Conservation (phyloP, 106 monocot species). For the Posidonia australis region DNA sequence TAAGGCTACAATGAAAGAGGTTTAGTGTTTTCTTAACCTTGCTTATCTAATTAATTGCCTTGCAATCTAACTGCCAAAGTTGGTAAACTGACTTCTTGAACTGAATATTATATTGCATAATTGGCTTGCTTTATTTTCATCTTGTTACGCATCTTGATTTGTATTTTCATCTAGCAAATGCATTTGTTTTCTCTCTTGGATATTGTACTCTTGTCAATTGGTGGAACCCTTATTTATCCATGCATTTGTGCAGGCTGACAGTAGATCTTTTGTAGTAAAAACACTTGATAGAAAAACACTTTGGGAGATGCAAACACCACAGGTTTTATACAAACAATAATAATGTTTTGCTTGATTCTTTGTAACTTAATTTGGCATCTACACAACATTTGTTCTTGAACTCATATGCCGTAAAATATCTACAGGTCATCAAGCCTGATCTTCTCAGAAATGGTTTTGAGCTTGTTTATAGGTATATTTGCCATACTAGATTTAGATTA, state of each 20-base stretch:
- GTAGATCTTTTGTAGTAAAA: constrained; percentile 72
- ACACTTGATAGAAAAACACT: constrained; percentile 92
- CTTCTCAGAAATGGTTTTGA: constrained; percentile 88
- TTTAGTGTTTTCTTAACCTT: constrained; percentile 4
- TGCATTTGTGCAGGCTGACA: constrained; percentile 49
- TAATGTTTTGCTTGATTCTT: no score
- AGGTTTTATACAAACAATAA: constrained; percentile 27
- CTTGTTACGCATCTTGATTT: no score
- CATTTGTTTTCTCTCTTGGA: no score
- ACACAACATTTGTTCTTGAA: not conserved
- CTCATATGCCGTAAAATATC: not conserved
- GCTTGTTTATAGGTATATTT: constrained; percentile 61
- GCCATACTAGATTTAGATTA: not conserved
- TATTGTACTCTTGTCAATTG: no score
- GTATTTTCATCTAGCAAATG: no score
- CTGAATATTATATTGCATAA: no score
- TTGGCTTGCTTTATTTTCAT: no score
- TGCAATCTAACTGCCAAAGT: no score
- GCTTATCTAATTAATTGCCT: no score
- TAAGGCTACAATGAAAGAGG: constrained; percentile 99
- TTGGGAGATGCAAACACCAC: constrained; percentile 99
- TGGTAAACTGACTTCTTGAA: no score
- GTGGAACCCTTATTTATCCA: not conserved
- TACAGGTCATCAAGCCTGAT: constrained; percentile 81
- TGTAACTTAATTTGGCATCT: no score